Evolutionary conservation across 2,329 filamentous ascomycete genomes (phyloP), one percentile per base, ranked within the genome.

Genomic region (Fusarium staphyleae): DNA sequence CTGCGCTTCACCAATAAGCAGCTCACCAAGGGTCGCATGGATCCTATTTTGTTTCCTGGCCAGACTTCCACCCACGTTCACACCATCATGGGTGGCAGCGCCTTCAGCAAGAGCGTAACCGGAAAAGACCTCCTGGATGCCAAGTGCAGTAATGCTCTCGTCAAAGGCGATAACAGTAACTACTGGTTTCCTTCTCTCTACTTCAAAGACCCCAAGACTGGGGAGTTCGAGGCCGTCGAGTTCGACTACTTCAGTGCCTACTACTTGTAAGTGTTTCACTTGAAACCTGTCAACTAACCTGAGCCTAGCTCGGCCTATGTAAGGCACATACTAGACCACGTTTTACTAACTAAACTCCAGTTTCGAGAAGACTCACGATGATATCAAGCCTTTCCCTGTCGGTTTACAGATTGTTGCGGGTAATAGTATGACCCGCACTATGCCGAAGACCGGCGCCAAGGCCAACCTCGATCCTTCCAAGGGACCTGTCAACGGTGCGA

Each of bases 181-280:
- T 93, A 93, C 78, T 93, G 90, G 90, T 85, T 87, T 49, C 89
- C 90, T 2, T 78, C 79, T 22, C 75, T 93, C 3, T 92, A 87
- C 74, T 91, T 87, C 73, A 75, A 80, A 62, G 82, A 88, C 60
- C 80, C 84, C 65, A 75, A 81, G 62, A 84, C 86, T 60, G 83
- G 82, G 41, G 81, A 79, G 44, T 84, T 90, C 62, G 83, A 87
- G 71, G 79, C 81, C 29, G 89, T 92, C 14, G 79, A 85, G 36
- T 75, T 89, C 56, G 86, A 87, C 66, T 90, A 90, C 70, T 86
- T 88, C 82, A 87, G 87, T 67, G 83, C 83, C 56, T 95, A 95
- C 78, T 93, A 93, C 75, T 87, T 88, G 81, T 84, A 69, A 71
- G 78, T 66, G 22, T 29, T 19, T 10, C 26, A 12, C 18, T 30